These are phyloP conservation scores for Blastocystis sp. DNA, from an alignment of 352 stramenopile species.

Conservation along the genomic window DNA sequence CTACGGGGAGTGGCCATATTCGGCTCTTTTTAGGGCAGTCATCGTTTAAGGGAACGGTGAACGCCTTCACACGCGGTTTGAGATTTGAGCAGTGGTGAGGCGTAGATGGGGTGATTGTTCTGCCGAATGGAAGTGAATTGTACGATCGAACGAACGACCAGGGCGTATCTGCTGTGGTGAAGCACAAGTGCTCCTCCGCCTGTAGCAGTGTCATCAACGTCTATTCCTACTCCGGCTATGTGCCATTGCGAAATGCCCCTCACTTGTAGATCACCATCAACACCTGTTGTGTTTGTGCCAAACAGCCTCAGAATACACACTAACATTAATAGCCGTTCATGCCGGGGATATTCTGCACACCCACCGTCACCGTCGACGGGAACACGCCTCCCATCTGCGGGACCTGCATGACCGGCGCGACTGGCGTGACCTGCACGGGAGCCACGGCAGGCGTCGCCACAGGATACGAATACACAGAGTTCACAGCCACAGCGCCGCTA, in stretches of 20 bases:
- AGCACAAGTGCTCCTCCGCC: not conserved
- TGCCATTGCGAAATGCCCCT: not conserved
- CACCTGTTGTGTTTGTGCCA: not conserved
- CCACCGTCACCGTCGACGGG: not conserved
- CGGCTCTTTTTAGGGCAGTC: not conserved
- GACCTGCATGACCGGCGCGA: not conserved
- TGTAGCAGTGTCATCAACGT: not conserved
- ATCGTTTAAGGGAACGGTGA: not conserved
- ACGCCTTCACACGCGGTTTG: not conserved
- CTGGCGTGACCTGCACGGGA: not conserved
- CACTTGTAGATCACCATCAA: not conserved
- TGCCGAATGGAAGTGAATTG: not conserved
- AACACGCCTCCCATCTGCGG: not conserved
- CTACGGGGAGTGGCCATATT: not conserved
- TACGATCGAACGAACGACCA: not conserved
- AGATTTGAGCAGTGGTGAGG: not conserved
- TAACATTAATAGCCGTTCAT: not conserved
- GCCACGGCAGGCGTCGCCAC: not conserved
- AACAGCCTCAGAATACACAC: not conserved
- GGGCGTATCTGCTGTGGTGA: not conserved
- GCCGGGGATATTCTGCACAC: not conserved
- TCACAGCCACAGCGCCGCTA: not conserved
- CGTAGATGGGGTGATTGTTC: slow-evolving; percentile 1
- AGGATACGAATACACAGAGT: not conserved
- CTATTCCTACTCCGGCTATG: not conserved